phyloP scores from a whole-genome alignment of 176 grass and related monocot genomes.

The Oropetium thomaeum region DNA sequence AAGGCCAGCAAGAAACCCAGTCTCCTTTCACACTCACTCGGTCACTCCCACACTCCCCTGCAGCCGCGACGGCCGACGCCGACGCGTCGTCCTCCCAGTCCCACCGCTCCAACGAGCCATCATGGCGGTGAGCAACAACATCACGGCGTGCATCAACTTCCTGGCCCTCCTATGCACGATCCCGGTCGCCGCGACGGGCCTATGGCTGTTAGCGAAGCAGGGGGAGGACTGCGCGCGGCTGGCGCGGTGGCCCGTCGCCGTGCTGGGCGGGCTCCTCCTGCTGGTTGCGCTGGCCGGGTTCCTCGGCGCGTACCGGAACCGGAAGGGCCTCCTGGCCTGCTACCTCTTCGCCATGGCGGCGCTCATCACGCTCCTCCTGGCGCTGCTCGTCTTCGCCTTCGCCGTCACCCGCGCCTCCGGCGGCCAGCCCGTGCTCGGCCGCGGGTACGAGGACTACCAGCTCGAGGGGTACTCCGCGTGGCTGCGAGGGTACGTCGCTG shows the following conservation, averaged over 20 bases:
- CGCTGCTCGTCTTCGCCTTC: slow-evolving; percentile 72
- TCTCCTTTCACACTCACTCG: not conserved
- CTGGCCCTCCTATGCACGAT: slow-evolving; percentile 59
- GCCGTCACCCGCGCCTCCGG: slow-evolving; percentile 51
- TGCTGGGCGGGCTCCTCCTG: slow-evolving; percentile 67
- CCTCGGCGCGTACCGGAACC: slow-evolving; percentile 71
- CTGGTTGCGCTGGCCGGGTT: slow-evolving; percentile 73
- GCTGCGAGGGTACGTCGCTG: slow-evolving; percentile 50
- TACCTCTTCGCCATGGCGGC: slow-evolving; percentile 93
- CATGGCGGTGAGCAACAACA: slow-evolving; percentile 95
- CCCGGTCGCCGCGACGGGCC: slow-evolving; percentile 54
- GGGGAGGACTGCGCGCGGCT: slow-evolving; percentile 61
- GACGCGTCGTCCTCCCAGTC: not conserved
- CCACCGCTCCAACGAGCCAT: not conserved
- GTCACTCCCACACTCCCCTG: not conserved
- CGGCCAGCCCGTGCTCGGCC: slow-evolving; percentile 36
- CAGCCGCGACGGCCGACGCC: too few relatives aligned
- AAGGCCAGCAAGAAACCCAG: not conserved
- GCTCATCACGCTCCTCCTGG: slow-evolving; percentile 67
- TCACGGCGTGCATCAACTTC: slow-evolving; percentile 85
- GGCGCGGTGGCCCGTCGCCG: slow-evolving; percentile 54
- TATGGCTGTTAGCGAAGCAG: slow-evolving; percentile 72
- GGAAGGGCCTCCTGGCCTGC: slow-evolving; percentile 66
- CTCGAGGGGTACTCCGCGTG: slow-evolving; percentile 68
- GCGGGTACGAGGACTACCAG: slow-evolving; percentile 69